Percentiles rank a stretch among this genome's conserved stretches.
These are phyloP conservation scores for Otatea glauca DNA, from an alignment of 176 grass and related monocot genomes.

Conservation along the genomic window DNA sequence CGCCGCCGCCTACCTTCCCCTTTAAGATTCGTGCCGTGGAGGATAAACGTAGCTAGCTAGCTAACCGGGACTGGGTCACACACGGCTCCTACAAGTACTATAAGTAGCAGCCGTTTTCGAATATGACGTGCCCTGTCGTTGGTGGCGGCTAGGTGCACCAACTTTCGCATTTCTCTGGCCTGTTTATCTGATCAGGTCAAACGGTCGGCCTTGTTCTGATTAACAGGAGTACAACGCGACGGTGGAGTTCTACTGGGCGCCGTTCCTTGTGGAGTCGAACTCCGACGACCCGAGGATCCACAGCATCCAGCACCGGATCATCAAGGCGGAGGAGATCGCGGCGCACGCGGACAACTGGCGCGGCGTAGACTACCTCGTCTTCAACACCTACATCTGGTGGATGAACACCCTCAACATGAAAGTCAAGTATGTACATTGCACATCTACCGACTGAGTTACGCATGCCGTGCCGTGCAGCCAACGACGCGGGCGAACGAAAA, in stretches of 20 bases:
- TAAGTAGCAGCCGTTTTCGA: constrained; percentile 2
- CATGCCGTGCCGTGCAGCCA: not conserved
- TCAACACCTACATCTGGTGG: constrained; percentile 87
- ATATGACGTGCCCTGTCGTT: not conserved
- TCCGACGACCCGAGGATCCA: constrained; percentile 73
- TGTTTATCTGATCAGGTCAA: constrained; percentile 7
- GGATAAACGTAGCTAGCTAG: constrained; percentile 21
- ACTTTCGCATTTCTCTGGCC: not conserved
- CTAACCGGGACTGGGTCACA: not conserved
- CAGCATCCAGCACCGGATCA: constrained; percentile 75
- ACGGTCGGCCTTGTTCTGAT: not conserved
- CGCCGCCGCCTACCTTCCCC: not conserved
- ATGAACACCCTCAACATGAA: constrained; percentile 78
- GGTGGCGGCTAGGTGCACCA: constrained; percentile 28
- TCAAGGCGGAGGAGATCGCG: constrained; percentile 54
- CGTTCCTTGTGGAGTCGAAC: constrained; percentile 89
- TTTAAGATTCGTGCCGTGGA: constrained; percentile 28
- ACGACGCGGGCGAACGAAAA: not conserved
- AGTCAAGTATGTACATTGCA: constrained; percentile 45
- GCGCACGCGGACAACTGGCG: constrained; percentile 62
- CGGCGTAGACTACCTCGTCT: constrained; percentile 70
- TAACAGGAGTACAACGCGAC: constrained; percentile 69
- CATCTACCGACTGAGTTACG: not conserved
- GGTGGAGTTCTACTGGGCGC: constrained; percentile 93
- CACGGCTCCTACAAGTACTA: constrained; percentile 4